Base-by-base conservation (phyloP, 2,329 filamentous ascomycete genomes). In the Arthrobotrys musiformis region DNA sequence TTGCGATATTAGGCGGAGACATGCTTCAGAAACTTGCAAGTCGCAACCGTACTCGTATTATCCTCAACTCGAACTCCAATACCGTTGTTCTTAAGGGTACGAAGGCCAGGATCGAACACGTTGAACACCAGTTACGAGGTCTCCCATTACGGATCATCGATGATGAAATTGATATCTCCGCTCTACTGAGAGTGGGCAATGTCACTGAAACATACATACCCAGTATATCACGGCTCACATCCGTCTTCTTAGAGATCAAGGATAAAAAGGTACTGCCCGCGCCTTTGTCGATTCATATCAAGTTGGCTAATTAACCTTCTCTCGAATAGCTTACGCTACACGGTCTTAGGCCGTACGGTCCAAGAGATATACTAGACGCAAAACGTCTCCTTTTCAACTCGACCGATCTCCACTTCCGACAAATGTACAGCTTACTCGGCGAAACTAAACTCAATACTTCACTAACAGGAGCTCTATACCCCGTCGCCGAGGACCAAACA, bases 361-460 rank as follows among this genome's bases (percentile, higher is more conserved):
- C 24, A 54, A 66, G 24, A 11, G 70, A 50, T 56, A 79, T 81
- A 35, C 67, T 79, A 22, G 80, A 81, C 69, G 80, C 79, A 17
- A 78, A 80, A 42, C 80, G 80, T 52, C 72, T 81, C 13, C 44
- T 81, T 35, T 80, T 80, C 37, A 72, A 78, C 35, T 80, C 80
- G n/a, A 46, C 79, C 40, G 78, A 80, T 24, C 61, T 81, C 15
- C 78, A 78, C 26, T 50, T 81, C 11, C 76, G 80, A 30, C 73
- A 79, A 44, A 79, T 76, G 22, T 67, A 75, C 50, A 79, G 78
- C n/a, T 66, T 81, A 30, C 48, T 81, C 19, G 69, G 42, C 2
- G 52, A 75, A 7, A 68, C 69, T 1, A 50, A 24, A 33, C 37
- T 35, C 7, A 24, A 42, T 7, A 24, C 58, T 22, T 35, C 73